These are phyloP conservation scores for Debaryomyces psychrophilus DNA, from an alignment of 1,139 yeast genomes.

Conservation along the genomic window DNA sequence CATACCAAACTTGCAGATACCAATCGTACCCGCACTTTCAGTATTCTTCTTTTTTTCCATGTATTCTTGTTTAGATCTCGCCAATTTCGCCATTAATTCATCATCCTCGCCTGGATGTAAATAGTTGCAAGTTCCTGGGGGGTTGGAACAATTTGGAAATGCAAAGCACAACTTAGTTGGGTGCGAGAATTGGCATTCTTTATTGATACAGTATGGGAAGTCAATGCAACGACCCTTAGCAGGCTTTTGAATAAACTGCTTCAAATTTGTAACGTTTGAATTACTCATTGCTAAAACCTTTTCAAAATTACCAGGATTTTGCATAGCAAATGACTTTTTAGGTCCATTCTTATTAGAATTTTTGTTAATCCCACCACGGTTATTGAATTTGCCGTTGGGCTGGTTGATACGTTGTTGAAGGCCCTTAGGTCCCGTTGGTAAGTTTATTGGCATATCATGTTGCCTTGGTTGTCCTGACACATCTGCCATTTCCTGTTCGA, in stretches of 20 bases:
- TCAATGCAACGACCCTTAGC: slow-evolving; percentile 70
- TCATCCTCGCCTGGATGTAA: slow-evolving; percentile 86
- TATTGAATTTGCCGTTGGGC: slow-evolving; percentile 6
- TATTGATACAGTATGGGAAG: slow-evolving; percentile 76
- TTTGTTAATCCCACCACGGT: slow-evolving; percentile 17
- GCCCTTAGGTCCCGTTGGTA: slow-evolving; percentile 26
- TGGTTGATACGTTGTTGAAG: slow-evolving; percentile 8
- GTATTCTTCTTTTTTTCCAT: slow-evolving; percentile 42
- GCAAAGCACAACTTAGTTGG: slow-evolving; percentile 76
- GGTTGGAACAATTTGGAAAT: slow-evolving; percentile 79
- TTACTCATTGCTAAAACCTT: slow-evolving; percentile 42
- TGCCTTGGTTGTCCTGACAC: slow-evolving; percentile 1
- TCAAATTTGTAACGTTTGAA: slow-evolving; percentile 25
- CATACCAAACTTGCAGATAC: slow-evolving; percentile 74
- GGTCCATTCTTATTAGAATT: slow-evolving; percentile 12
- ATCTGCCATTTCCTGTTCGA: slow-evolving; percentile 3
- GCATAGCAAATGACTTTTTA: slow-evolving; percentile 36
- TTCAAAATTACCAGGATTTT: slow-evolving; percentile 43
- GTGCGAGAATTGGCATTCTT: slow-evolving; percentile 73
- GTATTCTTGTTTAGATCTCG: slow-evolving; percentile 56
- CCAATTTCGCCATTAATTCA: slow-evolving; percentile 66
- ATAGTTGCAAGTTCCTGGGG: slow-evolving; percentile 80
- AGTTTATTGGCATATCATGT: slow-evolving; percentile 11
- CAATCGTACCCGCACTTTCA: slow-evolving; percentile 44
- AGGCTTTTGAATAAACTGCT: slow-evolving; percentile 38